Base-by-base conservation (phyloP, 1,284 basidiomycete species). In the Sporisorium scitamineum region DNA sequence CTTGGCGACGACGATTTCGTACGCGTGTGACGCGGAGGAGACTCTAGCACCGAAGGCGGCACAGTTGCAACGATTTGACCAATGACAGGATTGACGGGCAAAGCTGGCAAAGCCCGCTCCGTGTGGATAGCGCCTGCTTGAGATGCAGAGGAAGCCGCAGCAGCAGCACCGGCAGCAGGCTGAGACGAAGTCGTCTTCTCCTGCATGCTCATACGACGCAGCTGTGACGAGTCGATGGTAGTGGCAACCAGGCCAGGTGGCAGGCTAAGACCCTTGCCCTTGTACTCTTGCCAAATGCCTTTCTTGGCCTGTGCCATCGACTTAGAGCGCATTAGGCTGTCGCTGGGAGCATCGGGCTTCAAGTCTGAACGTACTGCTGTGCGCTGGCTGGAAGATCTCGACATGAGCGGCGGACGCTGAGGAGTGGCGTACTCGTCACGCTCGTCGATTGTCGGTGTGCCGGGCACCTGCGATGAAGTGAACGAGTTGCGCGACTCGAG, bases 231-330 rank as follows among this genome's bases (percentile, higher is more conserved):
- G 45, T 73, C 78, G 42, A 80, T 77, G 1, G 78, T 80, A 20
- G 79, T 80, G 2, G 78, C 79, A 14, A 79, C 52, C 0, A 80
- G 67, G 39, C 79, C 79, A 18, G 76, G 70, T 16, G 79, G 79
- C 39, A 80, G 41, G 57, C 71, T 80, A 47, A 80, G 69, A 26
- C 77, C 79, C 13, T 75, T 73, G 56, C 79, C 79, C 34, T 70
- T 70, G 67, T 80, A 80, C 50, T 79, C 67, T 39, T 62, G 55
- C 75, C 70, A 73, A 7, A 58, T 48, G 6, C 67, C 60, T 34
- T 73, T 73, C 61, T 70, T 77, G 41, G 48, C 54, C 11, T 63
- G 45, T 0, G 66, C 54, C 54, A 68, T 51, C 13, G 75, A 73
- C 61, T 61, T 70, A 45, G 75, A 77, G 16, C 75, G 56, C 11